Evolutionary conservation across 2,329 filamentous ascomycete species (phyloP).

Genomic region (Lecanoromycetidae sp.): DNA sequence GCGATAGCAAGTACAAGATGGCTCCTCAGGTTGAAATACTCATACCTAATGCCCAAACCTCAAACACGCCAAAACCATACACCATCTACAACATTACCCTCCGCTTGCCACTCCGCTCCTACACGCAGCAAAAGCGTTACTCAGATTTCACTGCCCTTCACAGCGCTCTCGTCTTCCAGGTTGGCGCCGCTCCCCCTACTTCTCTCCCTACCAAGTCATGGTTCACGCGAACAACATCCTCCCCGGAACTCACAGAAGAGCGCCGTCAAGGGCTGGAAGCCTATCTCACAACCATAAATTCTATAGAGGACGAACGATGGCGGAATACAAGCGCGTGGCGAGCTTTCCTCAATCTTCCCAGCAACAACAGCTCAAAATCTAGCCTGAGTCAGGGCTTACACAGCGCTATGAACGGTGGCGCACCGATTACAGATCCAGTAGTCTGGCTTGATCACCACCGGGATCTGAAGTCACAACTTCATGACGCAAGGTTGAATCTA

Average conservation of each 20-base stretch:
- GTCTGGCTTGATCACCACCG: conserved; percentile 51
- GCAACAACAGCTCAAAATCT: conserved; percentile 24
- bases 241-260: conserved; percentile 44
- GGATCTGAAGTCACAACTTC: conserved; percentile 48
- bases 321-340: conserved; percentile 45
- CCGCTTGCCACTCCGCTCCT: conserved; percentile 48
- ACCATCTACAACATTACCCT: conserved; percentile 51
- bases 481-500: conserved; percentile 47
- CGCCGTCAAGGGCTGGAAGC: conserved; percentile 44
- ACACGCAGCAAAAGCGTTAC: conserved; percentile 50
- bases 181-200: conserved; percentile 39
- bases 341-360: conserved; percentile 45
- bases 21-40: conserved; percentile 33
- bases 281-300: conserved; percentile 48
- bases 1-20: conserved; percentile 24
- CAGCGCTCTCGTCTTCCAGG: conserved; percentile 37
- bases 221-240: conserved; percentile 46
- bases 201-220: conserved; percentile 48
- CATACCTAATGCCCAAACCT: conserved; percentile 38
- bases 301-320: conserved; percentile 45
- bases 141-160: conserved; percentile 50
- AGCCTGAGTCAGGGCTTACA: conserved; percentile 30
- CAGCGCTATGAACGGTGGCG: conserved; percentile 30
- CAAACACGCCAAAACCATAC: conserved; percentile 41
- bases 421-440: conserved; percentile 39